Conservation (phyloP, 2,329 filamentous ascomycete species). For the Didymella glomerata region DNA sequence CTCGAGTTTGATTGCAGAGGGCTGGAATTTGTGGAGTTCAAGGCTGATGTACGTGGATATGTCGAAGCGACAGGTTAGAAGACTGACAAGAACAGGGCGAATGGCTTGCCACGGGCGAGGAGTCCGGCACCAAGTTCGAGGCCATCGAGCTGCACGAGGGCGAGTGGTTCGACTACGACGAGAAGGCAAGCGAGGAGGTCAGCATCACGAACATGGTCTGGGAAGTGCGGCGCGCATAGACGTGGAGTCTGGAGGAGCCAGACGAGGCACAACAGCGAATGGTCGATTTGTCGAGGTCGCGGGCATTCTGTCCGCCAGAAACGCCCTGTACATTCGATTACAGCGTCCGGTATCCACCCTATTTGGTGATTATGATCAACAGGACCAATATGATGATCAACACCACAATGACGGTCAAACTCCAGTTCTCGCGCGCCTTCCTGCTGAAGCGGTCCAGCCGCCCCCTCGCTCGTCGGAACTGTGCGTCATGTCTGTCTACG, state of each 20-base stretch:
- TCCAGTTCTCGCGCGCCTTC: conserved; percentile 84
- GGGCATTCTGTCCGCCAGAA: background rate
- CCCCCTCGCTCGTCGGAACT: conserved; percentile 77
- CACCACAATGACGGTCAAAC: conserved; percentile 80
- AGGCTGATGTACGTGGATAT: conserved; percentile 73
- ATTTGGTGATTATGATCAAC: conserved; percentile 73
- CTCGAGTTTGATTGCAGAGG: conserved; percentile 94
- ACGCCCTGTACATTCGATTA: conserved; percentile 5
- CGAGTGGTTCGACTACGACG: conserved; percentile 98
- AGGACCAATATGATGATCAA: conserved; percentile 84
- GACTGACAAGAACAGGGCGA: conserved; percentile 70
- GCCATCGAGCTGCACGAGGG: conserved; percentile 84
- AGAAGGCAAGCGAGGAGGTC: conserved; percentile 90
- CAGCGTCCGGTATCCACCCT: conserved; percentile 2
- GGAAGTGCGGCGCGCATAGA: conserved; percentile 77
- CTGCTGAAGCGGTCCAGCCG: conserved; percentile 75
- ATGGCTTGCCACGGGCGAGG: conserved; percentile 83
- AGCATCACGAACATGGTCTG: conserved; percentile 90
- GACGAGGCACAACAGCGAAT: background rate
- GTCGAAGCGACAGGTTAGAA: background rate
- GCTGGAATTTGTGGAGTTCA: conserved; percentile 90
- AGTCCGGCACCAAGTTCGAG: conserved; percentile 82
- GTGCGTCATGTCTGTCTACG: conserved; percentile 80
- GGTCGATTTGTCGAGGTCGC: background rate
- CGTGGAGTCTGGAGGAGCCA: background rate